phyloP scores from a whole-genome alignment of 805 yeast species.

The Wickerhamiella azymoides region DNA sequence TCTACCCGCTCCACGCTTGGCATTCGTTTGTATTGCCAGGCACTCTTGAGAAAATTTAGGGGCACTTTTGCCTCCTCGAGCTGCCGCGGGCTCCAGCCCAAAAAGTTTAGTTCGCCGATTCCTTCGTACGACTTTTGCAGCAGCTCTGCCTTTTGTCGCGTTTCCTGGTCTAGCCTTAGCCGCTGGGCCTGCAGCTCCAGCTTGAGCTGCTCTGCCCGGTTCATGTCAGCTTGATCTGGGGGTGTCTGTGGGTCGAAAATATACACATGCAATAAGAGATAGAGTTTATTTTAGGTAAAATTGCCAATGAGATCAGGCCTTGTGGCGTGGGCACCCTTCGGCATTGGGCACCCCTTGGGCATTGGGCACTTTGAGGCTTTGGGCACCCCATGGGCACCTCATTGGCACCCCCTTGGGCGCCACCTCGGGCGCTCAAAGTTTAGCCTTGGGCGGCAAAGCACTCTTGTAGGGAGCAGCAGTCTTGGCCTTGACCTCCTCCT shows the following conservation, averaged over 20 bases:
- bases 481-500: conserved; percentile 29
- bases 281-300: too few relatives aligned
- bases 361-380: too few relatives aligned
- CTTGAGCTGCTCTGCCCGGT: conserved; percentile 13
- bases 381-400: too few relatives aligned
- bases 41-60: neutral
- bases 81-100: conserved; percentile 3
- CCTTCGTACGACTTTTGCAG: conserved; percentile 3
- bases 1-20: neutral
- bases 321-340: too few relatives aligned
- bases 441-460: too few relatives aligned
- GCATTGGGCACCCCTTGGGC: too few relatives aligned
- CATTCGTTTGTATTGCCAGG: conserved; percentile 7
- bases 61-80: neutral
- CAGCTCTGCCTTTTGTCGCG: neutral
- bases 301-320: too few relatives aligned
- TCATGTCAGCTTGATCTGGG: neutral
- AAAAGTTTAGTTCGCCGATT: neutral
- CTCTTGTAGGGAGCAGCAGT: conserved; percentile 31
- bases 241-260: too few relatives aligned
- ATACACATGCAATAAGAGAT: too few relatives aligned
- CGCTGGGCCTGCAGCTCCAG: conserved; percentile 15
- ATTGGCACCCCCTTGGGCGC: too few relatives aligned
- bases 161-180: conserved; percentile 11
- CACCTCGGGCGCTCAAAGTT: too few relatives aligned